phyloP scores from a whole-genome alignment of 768 basidiomycete species.

The Suillus ampliporus region DNA sequence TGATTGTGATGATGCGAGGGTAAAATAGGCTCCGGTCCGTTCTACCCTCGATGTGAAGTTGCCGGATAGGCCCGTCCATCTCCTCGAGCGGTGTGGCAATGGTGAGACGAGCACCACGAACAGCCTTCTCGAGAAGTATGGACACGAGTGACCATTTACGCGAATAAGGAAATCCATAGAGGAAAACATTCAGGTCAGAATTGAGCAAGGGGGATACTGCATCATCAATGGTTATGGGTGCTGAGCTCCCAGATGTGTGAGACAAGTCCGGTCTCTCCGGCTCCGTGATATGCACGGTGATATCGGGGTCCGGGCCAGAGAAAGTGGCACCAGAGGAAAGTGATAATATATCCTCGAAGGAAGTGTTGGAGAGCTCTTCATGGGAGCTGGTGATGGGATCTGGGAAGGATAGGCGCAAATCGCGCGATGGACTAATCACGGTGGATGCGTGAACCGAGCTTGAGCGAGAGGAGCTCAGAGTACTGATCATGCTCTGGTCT shows the following conservation, averaged over 20 bases:
- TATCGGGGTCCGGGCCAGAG: conserved; percentile 25
- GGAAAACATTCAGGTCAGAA: conserved; percentile 60
- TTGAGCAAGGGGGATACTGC: conserved; percentile 31
- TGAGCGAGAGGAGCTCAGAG: conserved; percentile 74
- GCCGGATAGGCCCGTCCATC: conserved; percentile 28
- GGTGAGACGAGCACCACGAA: conserved; percentile 41
- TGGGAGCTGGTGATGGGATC: conserved; percentile 79
- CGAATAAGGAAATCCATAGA: conserved; percentile 68
- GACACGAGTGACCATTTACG: conserved; percentile 68
- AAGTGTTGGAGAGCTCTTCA: conserved; percentile 60
- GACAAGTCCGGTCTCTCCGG: conserved; percentile 42
- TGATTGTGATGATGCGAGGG: conserved; percentile 41
- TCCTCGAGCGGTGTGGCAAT: conserved; percentile 26
- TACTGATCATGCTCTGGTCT: conserved; percentile 84
- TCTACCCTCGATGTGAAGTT: conserved; percentile 33
- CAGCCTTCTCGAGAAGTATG: conserved; percentile 61
- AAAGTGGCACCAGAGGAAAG: conserved; percentile 39
- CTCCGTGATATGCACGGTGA: conserved; percentile 26
- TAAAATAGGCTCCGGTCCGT: conserved; percentile 31
- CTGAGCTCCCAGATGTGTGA: conserved; percentile 43
- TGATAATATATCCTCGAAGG: conserved; percentile 57
- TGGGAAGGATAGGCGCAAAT: conserved; percentile 82
- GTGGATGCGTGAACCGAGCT: conserved; percentile 61
- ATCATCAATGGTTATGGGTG: conserved; percentile 25
- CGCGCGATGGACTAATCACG: conserved; percentile 66